phyloP scores from a whole-genome alignment of 148 eudicot genomes.

The Rhododendron ovatum region DNA sequence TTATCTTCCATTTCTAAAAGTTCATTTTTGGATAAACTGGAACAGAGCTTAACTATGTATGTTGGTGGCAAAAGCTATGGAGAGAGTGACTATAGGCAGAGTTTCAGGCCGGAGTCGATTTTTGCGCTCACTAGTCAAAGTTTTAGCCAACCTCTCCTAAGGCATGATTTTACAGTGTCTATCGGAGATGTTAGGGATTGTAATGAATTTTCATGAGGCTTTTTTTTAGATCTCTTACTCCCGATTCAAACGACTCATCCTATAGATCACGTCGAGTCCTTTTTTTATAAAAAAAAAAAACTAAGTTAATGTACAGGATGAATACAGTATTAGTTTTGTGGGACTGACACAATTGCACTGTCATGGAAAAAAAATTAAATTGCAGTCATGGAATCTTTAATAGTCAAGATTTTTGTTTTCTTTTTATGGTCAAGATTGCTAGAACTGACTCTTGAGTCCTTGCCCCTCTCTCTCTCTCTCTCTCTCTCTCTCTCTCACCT shows the following conservation, averaged over 20 bases:
- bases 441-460: not conserved
- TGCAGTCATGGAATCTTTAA: not conserved
- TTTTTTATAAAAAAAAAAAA: too few species aligned
- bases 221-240: not conserved
- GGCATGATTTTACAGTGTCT: not conserved
- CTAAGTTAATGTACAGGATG: not conserved
- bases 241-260: not conserved
- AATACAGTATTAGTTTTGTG: too few species aligned
- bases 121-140: not conserved
- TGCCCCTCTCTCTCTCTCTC: not conserved
- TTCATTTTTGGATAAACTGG: too few species aligned
- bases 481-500: not conserved
- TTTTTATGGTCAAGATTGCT: not conserved
- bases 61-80: too few species aligned
- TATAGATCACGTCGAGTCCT: not conserved
- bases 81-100: not conserved
- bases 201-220: not conserved
- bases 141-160: not conserved
- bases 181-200: not conserved
- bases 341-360: not conserved
- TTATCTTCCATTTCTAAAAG: too few species aligned
- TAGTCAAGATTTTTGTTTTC: too few species aligned
- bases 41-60: too few species aligned
- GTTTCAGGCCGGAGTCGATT: not conserved
- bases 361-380: not conserved